Conservation (phyloP, 345 rosid genomes). For the Eucalyptus polyanthemos region DNA sequence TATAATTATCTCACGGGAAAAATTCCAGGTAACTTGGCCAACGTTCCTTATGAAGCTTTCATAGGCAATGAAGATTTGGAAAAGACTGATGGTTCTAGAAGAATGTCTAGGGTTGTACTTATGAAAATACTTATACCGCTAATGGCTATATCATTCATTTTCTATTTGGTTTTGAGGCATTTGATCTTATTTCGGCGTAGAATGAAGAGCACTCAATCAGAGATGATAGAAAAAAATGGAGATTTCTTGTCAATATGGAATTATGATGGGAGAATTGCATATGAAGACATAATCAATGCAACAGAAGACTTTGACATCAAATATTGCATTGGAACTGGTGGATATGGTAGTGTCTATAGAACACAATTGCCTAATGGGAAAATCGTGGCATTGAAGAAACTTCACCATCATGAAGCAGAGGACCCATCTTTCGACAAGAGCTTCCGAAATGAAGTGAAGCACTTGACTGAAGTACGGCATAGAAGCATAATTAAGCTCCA, state of each 20-base stretch:
- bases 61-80: not conserved
- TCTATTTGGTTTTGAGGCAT: not conserved
- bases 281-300: constrained; percentile 1
- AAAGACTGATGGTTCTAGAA: not conserved
- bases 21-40: too few species aligned
- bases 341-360: constrained; percentile 12
- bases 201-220: not conserved
- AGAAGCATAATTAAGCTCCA: constrained; percentile 1
- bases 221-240: not conserved
- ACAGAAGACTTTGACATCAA: constrained; percentile 1
- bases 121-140: not conserved
- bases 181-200: fast-evolving
- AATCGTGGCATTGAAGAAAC: constrained; percentile 2
- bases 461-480: not conserved
- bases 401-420: not conserved
- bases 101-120: fast-evolving
- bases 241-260: not conserved
- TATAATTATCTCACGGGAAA: too few species aligned
- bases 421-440: not conserved
- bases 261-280: constrained; percentile 5
- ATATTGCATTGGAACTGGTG: constrained; percentile 15
- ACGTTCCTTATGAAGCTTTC: not conserved
- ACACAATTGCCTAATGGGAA: not conserved
- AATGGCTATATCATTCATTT: not conserved
- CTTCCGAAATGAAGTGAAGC: not conserved